A percentile compares a stretch with the other conserved stretches of the same genome.
phyloP scores from a whole-genome alignment of 2,329 filamentous ascomycete species.

The Phymatotrichopsis omnivora region DNA sequence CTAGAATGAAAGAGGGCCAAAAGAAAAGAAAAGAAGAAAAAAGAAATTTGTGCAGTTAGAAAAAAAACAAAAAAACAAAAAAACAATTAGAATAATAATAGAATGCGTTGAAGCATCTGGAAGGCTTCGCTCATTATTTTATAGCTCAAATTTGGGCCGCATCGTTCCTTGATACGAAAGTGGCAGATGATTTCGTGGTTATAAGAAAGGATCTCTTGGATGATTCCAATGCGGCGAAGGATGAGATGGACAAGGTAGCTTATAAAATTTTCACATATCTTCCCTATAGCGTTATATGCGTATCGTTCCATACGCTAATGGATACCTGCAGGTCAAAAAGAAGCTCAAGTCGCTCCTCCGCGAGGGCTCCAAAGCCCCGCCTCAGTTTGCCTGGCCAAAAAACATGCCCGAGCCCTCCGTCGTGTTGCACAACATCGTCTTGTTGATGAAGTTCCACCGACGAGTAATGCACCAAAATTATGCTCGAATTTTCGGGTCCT shows the following conservation, averaged over 20 bases:
- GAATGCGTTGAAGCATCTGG: too few relatives aligned
- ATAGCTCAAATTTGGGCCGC: constrained; percentile 84
- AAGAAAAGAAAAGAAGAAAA: too few relatives aligned
- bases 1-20: neutral
- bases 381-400: constrained; percentile 94
- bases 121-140: too few relatives aligned
- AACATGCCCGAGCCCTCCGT: constrained; percentile 91
- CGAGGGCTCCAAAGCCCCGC: constrained; percentile 83
- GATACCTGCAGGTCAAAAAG: constrained; percentile 63
- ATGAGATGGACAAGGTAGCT: constrained; percentile 79
- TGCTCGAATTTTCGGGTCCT: constrained; percentile 59
- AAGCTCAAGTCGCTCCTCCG: constrained; percentile 88
- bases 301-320: constrained; percentile 1
- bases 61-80: too few relatives aligned
- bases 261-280: neutral
- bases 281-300: neutral
- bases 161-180: constrained; percentile 75
- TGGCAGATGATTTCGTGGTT: constrained; percentile 75
- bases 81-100: too few relatives aligned
- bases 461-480: constrained; percentile 94
- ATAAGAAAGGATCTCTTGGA: constrained; percentile 91
- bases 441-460: constrained; percentile 95
- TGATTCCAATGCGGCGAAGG: constrained; percentile 96
- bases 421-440: constrained; percentile 82
- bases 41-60: too few relatives aligned